These are phyloP conservation scores for Globisporangium yorkense DNA, from an alignment of 352 stramenopile species.

Conservation along the genomic window DNA sequence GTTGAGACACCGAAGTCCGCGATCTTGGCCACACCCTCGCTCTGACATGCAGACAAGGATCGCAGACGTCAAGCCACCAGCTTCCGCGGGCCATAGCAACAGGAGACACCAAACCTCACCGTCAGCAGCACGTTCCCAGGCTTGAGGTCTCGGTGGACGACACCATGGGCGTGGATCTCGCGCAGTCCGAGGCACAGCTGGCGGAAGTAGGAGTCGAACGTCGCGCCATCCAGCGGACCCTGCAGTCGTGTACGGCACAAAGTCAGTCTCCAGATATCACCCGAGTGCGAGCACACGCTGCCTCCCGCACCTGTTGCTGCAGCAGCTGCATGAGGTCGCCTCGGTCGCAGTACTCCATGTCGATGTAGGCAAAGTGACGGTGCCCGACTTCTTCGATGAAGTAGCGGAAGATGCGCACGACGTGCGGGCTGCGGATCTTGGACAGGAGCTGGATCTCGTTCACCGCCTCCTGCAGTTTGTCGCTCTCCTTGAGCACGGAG, in stretches of 20 bases:
- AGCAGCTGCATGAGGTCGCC: slow-evolving; percentile 46
- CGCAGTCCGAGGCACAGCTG: slow-evolving; percentile 63
- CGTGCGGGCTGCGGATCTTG: slow-evolving; percentile 45
- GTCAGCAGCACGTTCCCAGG: slow-evolving; percentile 71
- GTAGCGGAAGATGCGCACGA: slow-evolving; percentile 69
- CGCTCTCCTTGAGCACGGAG: slow-evolving; percentile 74
- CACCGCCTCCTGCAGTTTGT: slow-evolving; percentile 70
- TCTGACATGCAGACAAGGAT: slow-evolving; percentile 20
- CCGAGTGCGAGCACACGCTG: background rate
- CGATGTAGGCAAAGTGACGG: slow-evolving; percentile 74
- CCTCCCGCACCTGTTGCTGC: slow-evolving; percentile 18
- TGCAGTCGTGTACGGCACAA: slow-evolving; percentile 3
- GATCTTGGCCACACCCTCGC: slow-evolving; percentile 61
- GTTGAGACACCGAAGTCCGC: slow-evolving; percentile 84
- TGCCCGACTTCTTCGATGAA: slow-evolving; percentile 79
- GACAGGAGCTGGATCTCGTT: slow-evolving; percentile 73
- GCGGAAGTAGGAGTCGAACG: slow-evolving; percentile 55
- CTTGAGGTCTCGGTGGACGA: slow-evolving; percentile 78
- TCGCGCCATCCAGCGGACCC: slow-evolving; percentile 30
- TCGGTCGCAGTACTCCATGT: slow-evolving; percentile 75
- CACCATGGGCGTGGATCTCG: slow-evolving; percentile 58
- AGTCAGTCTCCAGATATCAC: background rate
- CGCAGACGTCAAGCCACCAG: background rate
- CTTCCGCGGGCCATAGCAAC: background rate
- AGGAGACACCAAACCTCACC: slow-evolving; percentile 14